A percentile compares a stretch with the other conserved stretches of the same genome.
phyloP scores from a whole-genome alignment of 139 green algal species.

The Klebsormidium nitens region DNA sequence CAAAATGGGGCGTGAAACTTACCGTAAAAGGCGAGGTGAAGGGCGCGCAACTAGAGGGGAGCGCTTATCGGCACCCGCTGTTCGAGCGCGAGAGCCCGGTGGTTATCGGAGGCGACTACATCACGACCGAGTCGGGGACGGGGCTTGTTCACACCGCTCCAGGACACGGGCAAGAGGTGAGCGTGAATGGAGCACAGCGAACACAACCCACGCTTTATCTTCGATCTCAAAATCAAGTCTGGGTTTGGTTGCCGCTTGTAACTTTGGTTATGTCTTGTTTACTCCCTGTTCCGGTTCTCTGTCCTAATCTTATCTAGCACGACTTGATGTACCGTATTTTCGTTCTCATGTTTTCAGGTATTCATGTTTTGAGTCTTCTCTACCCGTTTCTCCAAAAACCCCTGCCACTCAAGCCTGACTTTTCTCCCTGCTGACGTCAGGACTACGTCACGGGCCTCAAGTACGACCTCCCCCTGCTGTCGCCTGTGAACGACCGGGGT shows the following conservation, averaged over 20 bases:
- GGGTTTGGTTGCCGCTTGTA: too few relatives aligned
- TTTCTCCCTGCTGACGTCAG: conserved; percentile 56
- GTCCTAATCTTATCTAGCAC: too few relatives aligned
- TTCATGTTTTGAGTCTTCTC: too few relatives aligned
- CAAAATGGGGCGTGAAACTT: conserved; percentile 62
- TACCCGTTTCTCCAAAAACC: too few relatives aligned
- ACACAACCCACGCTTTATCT: too few relatives aligned
- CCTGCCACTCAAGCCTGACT: too few relatives aligned
- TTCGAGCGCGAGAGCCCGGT: conserved; percentile 67
- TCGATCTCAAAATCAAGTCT: too few relatives aligned
- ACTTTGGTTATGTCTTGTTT: neutral
- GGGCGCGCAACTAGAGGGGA: conserved; percentile 68
- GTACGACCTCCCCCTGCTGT: conserved; percentile 80
- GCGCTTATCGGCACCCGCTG: conserved; percentile 88
- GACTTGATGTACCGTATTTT: too few relatives aligned
- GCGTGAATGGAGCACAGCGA: too few relatives aligned
- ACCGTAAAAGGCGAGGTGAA: conserved; percentile 51
- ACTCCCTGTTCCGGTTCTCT: too few relatives aligned
- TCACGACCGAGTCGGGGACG: conserved; percentile 94
- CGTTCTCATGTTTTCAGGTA: too few relatives aligned
- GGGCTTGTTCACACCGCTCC: conserved; percentile 95
- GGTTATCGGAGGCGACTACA: conserved; percentile 96
- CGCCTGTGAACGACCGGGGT: conserved; percentile 91
- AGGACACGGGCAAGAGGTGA: conserved; percentile 63
- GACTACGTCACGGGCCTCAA: conserved; percentile 81